These are phyloP conservation scores for Meira miltonrushii DNA, from an alignment of 1,284 basidiomycete species.

Conservation along the genomic window DNA sequence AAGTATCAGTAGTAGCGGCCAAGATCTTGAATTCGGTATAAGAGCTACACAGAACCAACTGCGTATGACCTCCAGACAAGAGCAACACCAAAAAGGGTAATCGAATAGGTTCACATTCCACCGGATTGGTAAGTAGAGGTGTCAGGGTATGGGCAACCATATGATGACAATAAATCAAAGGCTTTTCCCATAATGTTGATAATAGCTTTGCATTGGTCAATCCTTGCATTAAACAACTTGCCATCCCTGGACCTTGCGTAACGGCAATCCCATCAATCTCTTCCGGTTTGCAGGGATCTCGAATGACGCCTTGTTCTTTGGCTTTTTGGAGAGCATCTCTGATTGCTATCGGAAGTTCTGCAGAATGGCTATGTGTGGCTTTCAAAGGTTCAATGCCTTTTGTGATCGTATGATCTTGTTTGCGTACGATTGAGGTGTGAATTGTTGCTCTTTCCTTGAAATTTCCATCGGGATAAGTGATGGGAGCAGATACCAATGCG, in stretches of 20 bases:
- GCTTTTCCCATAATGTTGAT: conserved; percentile 29
- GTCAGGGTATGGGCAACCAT: conserved; percentile 46
- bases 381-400: conserved; percentile 43
- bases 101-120: neutral
- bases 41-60: conserved; percentile 36
- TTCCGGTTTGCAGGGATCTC: neutral
- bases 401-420: conserved; percentile 43
- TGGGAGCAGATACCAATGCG: conserved; percentile 31
- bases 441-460: conserved; percentile 20
- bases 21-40: conserved; percentile 32
- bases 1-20: conserved; percentile 42
- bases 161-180: conserved; percentile 47
- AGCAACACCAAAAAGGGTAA: conserved; percentile 48
- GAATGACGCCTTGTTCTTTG: neutral
- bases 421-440: conserved; percentile 35
- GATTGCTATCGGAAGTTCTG: conserved; percentile 36
- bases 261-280: conserved; percentile 48
- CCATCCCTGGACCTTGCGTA: conserved; percentile 49
- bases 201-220: conserved; percentile 41
- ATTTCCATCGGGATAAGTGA: neutral
- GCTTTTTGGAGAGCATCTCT: conserved; percentile 22
- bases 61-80: conserved; percentile 48
- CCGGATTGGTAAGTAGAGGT: conserved; percentile 25
- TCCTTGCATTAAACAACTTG: conserved; percentile 37
- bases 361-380: conserved; percentile 37